Evolutionary conservation across 768 basidiomycete genomes (phyloP).

Genomic region (Mycena pura): DNA sequence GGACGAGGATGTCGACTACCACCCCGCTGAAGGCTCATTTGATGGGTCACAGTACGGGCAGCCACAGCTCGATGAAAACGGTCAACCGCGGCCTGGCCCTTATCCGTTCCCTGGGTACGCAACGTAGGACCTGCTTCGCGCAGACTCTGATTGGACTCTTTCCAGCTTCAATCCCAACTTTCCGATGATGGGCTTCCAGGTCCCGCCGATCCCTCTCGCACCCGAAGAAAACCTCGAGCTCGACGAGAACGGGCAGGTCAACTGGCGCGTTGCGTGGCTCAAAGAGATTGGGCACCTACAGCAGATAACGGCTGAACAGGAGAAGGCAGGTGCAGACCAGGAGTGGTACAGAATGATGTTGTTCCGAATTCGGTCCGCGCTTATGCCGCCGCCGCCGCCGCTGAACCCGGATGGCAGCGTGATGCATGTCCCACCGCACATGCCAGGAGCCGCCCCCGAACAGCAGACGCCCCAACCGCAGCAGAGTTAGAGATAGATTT

Average conservation of each 20-base stretch:
- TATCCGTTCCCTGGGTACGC: constrained; percentile 70
- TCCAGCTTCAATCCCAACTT: constrained; percentile 78
- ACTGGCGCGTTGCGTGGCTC: constrained; percentile 81
- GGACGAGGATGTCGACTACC: constrained; percentile 73
- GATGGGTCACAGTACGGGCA: constrained; percentile 55
- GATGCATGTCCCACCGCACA: constrained; percentile 47
- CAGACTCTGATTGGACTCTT: constrained; percentile 21
- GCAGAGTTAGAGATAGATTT: constrained; percentile 4
- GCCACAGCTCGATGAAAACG: constrained; percentile 24
- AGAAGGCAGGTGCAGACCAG: constrained; percentile 79
- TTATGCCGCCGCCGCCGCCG: constrained; percentile 71
- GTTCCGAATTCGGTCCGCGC: constrained; percentile 76
- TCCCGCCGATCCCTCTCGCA: constrained; percentile 60
- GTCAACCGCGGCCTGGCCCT: constrained; percentile 46
- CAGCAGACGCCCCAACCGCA: constrained; percentile 48
- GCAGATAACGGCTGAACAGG: constrained; percentile 80
- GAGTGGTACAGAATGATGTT: constrained; percentile 92
- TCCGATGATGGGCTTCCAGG: constrained; percentile 71
- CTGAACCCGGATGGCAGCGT: constrained; percentile 58
- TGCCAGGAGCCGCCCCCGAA: constrained; percentile 48
- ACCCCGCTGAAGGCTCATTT: constrained; percentile 58
- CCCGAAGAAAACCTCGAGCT: constrained; percentile 72
- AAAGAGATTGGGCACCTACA: constrained; percentile 82
- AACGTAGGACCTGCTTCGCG: constrained; percentile 4
- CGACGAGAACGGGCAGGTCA: constrained; percentile 80